A percentile compares a stretch with the other conserved stretches of the same genome.
Evolutionary conservation across 768 basidiomycete species (phyloP).

Genomic region (Xerocomellus amylosporus): DNA sequence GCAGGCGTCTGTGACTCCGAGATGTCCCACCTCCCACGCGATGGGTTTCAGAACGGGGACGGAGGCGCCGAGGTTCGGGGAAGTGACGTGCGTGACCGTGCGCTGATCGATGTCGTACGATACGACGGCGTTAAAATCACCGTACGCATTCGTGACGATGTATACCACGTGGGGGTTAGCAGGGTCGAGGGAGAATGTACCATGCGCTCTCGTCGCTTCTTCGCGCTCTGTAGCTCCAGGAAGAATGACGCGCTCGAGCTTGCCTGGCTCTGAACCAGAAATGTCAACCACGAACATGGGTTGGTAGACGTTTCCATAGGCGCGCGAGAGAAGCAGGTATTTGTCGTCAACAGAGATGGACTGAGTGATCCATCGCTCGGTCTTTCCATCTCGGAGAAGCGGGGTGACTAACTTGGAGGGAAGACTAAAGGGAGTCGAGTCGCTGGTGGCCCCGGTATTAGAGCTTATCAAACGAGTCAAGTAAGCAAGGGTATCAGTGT

Average conservation of each 20-base stretch:
- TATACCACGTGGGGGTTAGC: conserved; percentile 32
- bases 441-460: conserved; percentile 27
- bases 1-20: conserved; percentile 27
- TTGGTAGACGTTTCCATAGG: conserved; percentile 27
- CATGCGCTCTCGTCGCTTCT: conserved; percentile 21
- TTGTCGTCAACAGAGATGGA: conserved; percentile 40
- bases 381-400: conserved; percentile 28
- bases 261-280: conserved; percentile 23
- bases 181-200: conserved; percentile 34
- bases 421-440: conserved; percentile 32
- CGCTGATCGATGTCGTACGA: conserved; percentile 31
- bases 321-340: conserved; percentile 34
- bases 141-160: conserved; percentile 36
- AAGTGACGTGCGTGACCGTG: conserved; percentile 38
- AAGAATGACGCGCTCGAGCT: conserved; percentile 32
- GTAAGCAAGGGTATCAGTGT: conserved; percentile 38
- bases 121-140: conserved; percentile 39
- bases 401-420: conserved; percentile 36
- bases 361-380: conserved; percentile 30
- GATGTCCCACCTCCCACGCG: conserved; percentile 30
- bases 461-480: conserved; percentile 32
- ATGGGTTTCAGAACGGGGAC: conserved; percentile 37
- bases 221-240: conserved; percentile 35
- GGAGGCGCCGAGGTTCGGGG: conserved; percentile 26
- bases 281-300: conserved; percentile 35